phyloP scores from a whole-genome alignment of 2,329 filamentous ascomycete species.

The Claviceps capensis region DNA sequence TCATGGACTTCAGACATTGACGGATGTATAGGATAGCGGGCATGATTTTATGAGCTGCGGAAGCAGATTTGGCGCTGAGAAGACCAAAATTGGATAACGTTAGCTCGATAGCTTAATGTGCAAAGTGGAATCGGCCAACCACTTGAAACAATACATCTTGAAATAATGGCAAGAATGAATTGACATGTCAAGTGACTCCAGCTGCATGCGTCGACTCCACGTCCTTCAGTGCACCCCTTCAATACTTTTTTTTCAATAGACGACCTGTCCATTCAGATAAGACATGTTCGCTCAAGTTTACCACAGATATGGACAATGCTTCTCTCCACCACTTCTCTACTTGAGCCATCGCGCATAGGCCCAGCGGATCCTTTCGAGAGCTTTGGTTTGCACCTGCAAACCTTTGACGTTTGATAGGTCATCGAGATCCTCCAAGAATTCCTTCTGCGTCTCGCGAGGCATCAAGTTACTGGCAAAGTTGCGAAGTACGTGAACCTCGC shows the following conservation, averaged over 20 bases:
- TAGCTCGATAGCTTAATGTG: background rate
- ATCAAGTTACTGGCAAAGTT: slow-evolving; percentile 47
- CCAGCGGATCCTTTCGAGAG: slow-evolving; percentile 78
- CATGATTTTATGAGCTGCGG: background rate
- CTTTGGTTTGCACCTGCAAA: slow-evolving; percentile 62
- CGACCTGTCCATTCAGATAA: background rate
- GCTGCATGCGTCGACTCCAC: background rate
- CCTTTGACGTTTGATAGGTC: slow-evolving; percentile 77
- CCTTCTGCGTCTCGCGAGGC: slow-evolving; percentile 60
- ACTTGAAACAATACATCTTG: background rate
- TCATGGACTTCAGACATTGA: background rate
- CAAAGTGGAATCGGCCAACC: too few relatives aligned
- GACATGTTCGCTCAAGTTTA: background rate
- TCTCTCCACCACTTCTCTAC: slow-evolving; percentile 9
- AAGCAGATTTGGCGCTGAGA: background rate
- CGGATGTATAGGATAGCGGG: background rate
- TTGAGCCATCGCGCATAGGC: slow-evolving; percentile 68
- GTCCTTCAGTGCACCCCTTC: background rate
- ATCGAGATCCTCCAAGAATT: slow-evolving; percentile 79
- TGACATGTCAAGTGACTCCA: background rate
- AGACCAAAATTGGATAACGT: background rate
- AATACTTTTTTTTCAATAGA: background rate
- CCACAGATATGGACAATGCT: background rate
- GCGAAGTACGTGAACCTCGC: slow-evolving; percentile 75
- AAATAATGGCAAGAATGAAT: background rate